Percentiles rank a stretch among this genome's conserved stretches.
Evolutionary conservation across 2,329 filamentous ascomycete species (phyloP).

Genomic region (Ceratocystis variospora): DNA sequence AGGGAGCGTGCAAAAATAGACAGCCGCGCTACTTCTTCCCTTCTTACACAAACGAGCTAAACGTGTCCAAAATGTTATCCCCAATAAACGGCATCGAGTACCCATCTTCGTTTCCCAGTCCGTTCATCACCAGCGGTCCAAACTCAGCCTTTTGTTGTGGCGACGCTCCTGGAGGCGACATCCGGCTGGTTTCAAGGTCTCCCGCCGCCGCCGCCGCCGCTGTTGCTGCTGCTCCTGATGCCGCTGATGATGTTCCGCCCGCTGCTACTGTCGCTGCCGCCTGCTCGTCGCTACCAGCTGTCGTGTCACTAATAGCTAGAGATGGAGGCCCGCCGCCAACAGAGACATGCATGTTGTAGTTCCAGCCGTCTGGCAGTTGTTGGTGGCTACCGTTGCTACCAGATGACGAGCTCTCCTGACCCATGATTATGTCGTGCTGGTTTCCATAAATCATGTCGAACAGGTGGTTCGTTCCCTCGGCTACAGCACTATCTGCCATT

Average conservation of each 20-base stretch:
- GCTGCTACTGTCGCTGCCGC: not conserved
- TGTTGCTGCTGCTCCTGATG: not conserved
- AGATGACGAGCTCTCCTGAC: not conserved
- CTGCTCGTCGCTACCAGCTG: constrained; percentile 1
- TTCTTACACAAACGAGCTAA: not conserved
- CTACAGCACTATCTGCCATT: constrained; percentile 5
- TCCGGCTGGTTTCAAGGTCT: not conserved
- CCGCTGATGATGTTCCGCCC: not conserved
- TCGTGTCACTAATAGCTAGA: constrained; percentile 10
- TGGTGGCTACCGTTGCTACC: not conserved
- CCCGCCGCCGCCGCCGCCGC: not conserved
- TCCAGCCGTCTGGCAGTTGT: not conserved
- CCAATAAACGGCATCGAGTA: not conserved
- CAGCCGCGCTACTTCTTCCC: not conserved
- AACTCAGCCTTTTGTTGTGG: not conserved
- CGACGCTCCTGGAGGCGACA: not conserved
- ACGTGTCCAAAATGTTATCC: not conserved
- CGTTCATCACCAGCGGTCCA: not conserved
- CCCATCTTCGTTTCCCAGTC: not conserved
- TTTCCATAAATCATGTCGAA: constrained; percentile 17
- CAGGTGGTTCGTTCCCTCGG: constrained; percentile 1
- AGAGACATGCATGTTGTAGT: constrained; percentile 9
- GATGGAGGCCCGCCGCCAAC: constrained; percentile 10
- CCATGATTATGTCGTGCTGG: constrained; percentile 1
- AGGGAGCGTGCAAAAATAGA: not conserved